Evolutionary conservation across 192 early-diverging fungal species (phyloP).

Genomic region (Coemansia furcata): DNA sequence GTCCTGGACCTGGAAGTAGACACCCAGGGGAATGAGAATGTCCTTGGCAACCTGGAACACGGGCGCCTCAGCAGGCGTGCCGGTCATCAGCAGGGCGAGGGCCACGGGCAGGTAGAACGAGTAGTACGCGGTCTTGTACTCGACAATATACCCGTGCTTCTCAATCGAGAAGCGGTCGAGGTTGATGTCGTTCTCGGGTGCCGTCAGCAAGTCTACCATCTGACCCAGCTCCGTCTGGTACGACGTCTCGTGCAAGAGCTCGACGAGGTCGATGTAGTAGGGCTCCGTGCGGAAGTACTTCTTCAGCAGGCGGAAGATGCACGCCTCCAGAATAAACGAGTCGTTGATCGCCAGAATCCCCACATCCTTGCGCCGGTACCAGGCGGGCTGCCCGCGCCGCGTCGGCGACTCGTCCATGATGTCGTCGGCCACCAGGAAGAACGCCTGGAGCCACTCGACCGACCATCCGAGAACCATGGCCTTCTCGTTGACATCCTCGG

Average conservation of each 20-base stretch:
- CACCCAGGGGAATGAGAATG: conserved; percentile 91
- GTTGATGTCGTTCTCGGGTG: conserved; percentile 94
- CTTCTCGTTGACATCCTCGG: conserved; percentile 78
- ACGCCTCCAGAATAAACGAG: conserved; percentile 86
- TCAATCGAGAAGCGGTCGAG: conserved; percentile 85
- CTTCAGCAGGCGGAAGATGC: conserved; percentile 92
- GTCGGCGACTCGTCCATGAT: conserved; percentile 98
- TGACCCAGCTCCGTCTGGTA: conserved; percentile 98
- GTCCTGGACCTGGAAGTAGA: conserved; percentile 99
- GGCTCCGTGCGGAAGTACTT: conserved; percentile 84
- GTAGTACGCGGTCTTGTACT: conserved; percentile 99
- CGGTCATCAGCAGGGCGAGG: conserved; percentile 87
- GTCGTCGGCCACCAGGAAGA: conserved; percentile 97
- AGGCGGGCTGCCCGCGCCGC: conserved; percentile 94
- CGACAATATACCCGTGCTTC: conserved; percentile 94
- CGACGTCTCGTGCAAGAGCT: conserved; percentile 93
- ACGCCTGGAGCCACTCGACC: conserved; percentile 97
- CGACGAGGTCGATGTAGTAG: conserved; percentile 90
- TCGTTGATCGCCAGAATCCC: conserved; percentile 96
- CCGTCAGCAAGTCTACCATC: conserved; percentile 96
- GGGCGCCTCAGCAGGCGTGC: conserved; percentile 65
- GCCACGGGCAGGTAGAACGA: conserved; percentile 99
- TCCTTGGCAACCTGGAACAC: conserved; percentile 80
- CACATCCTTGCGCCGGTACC: conserved; percentile 86
- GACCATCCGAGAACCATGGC: conserved; percentile 94